Base-by-base conservation (phyloP, 2,329 filamentous ascomycete species). In the Aspergillus cejpii region DNA sequence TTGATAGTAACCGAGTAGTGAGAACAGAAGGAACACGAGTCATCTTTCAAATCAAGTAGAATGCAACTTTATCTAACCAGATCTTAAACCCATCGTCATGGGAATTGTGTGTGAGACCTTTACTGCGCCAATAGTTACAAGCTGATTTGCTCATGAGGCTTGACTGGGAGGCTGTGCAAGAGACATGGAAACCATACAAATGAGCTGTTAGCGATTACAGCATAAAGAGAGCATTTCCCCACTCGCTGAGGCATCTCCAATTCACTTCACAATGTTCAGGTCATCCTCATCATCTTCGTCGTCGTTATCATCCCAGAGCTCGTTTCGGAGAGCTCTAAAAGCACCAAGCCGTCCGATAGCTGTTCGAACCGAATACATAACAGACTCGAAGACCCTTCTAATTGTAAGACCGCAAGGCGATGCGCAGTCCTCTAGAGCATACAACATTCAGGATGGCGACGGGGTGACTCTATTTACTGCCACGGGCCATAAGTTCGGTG, bases 401-500 rank as follows among this genome's bases (percentile, higher is more conserved):
- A 50, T 56, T n/a, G 23, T 60, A 3, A 29, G 46, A 19, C 55
- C 57, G 4, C 45, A 50, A 28, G 54, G 56, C 31, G 52, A 57
- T 33, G 36, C 47, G 3, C 37, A 48, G 15, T 47, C 49, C 34
- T 44, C 42, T 11, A 41, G 26, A 47, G 55, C 31, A 3, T 53
- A 33, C 41, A 50, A 43, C 41, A 56, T 51, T 33, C 44, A 49
- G 15, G 54, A 60, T 28, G 44, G 43, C 28, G 53, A 61, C 19
- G 53, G 52, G 24, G 37, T 48, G 2, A 49, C 45, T 2, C 27
- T 59, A 7, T 59, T 59, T 44, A 61, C 59, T 8, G 57, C 52
- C 5, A 57, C 56, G 11, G 59, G 59, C 3, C 47, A 47, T 31
- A 56, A 54, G 42, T 61, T 58, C 39, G 47, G 49, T 24, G 36